Evolutionary conservation across 2,329 filamentous ascomycete species (phyloP).

Genomic region (Apiospora pterosperma): DNA sequence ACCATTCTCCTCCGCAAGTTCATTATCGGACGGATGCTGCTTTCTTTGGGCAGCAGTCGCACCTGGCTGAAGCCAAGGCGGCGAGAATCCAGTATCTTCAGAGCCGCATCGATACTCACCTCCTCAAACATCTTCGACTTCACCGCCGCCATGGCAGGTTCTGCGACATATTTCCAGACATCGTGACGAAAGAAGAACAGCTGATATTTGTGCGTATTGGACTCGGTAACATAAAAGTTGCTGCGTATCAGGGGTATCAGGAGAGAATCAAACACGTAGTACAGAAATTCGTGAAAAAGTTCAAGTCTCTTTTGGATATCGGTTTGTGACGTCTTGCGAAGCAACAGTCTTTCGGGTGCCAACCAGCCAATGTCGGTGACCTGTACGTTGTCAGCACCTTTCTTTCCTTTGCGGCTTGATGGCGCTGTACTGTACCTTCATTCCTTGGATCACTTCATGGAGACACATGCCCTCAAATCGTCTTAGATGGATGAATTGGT

Average conservation of each 20-base stretch:
- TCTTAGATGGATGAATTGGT: constrained; percentile 72
- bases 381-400: constrained; percentile 37
- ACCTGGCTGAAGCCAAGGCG: constrained; percentile 74
- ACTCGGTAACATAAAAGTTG: constrained; percentile 95
- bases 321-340: constrained; percentile 60
- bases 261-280: constrained; percentile 90
- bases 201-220: constrained; percentile 71
- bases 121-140: constrained; percentile 78
- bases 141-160: constrained; percentile 66
- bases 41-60: constrained; percentile 76
- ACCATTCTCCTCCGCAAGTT: constrained; percentile 71
- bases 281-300: constrained; percentile 80
- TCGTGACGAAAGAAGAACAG: constrained; percentile 96
- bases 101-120: constrained; percentile 55
- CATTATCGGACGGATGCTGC: constrained; percentile 77
- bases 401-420: constrained; percentile 2
- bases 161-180: constrained; percentile 74
- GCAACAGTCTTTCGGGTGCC: constrained; percentile 43
- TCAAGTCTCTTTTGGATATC: constrained; percentile 75
- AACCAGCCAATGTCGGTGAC: constrained; percentile 73
- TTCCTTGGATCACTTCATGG: constrained; percentile 70
- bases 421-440: constrained; percentile 58
- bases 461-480: constrained; percentile 79
- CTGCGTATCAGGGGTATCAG: constrained; percentile 80
- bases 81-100: constrained; percentile 56